phyloP scores from a whole-genome alignment of 441 rosid species.

The Mallotus japonicus region DNA sequence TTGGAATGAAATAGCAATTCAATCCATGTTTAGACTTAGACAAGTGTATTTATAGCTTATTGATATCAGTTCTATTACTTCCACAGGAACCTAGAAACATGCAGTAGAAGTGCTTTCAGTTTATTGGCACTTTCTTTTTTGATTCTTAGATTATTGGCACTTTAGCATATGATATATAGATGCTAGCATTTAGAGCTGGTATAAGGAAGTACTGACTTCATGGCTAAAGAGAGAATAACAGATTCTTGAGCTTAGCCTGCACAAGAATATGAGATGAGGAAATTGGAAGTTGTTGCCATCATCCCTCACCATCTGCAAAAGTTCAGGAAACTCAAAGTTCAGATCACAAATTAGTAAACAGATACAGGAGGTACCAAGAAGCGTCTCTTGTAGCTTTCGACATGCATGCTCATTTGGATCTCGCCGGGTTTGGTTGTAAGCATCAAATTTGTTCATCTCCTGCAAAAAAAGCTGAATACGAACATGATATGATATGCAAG shows the following conservation, averaged over 20 bases:
- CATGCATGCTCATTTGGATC: constrained; percentile 54
- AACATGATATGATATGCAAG: neutral
- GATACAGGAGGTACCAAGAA: constrained; percentile 31
- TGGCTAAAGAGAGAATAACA: neutral
- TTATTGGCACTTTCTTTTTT: neutral
- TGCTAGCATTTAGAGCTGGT: neutral
- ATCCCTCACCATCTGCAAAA: neutral
- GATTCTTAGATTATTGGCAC: neutral
- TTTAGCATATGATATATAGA: neutral
- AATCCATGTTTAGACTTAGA: neutral
- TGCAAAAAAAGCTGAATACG: constrained; percentile 24
- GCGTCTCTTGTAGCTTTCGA: constrained; percentile 61
- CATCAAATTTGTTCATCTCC: constrained; percentile 71
- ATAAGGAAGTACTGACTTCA: neutral
- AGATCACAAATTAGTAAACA: neutral
- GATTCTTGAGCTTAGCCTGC: constrained; percentile 24
- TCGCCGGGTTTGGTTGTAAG: constrained; percentile 53
- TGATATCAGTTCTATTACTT: neutral
- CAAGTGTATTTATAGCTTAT: neutral
- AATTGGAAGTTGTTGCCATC: neutral
- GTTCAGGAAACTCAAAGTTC: neutral
- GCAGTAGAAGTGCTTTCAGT: no score
- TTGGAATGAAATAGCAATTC: neutral
- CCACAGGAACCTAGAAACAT: neutral
- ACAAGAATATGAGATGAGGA: constrained; percentile 9